Percentiles rank a stretch among this genome's conserved stretches.
Evolutionary conservation across 1,284 basidiomycete species (phyloP).

Genomic region (Ustilago esculenta): DNA sequence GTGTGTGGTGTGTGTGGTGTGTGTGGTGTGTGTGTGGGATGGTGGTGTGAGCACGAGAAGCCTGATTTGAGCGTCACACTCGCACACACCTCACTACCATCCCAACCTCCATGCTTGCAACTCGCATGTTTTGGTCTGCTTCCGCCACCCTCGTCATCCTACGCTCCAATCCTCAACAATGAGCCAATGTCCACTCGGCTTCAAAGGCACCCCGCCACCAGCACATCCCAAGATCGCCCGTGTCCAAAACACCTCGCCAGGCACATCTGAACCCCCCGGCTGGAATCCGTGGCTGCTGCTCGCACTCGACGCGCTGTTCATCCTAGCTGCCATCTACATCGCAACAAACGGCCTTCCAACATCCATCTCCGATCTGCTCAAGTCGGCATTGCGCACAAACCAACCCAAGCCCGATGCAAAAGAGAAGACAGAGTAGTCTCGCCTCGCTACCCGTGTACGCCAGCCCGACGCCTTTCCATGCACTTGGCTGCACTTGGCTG

Average conservation of each 20-base stretch:
- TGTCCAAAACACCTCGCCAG: constrained; percentile 2
- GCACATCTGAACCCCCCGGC: not conserved
- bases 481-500: too few species aligned
- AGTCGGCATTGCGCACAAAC: not conserved
- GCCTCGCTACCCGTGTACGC: too few species aligned
- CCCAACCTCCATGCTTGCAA: not conserved
- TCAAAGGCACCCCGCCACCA: constrained; percentile 49
- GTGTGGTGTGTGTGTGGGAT: too few species aligned
- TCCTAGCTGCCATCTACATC: constrained; percentile 31
- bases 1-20: too few species aligned
- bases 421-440: constrained; percentile 15
- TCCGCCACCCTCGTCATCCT: not conserved
- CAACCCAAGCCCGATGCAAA: constrained; percentile 11
- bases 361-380: constrained; percentile 18
- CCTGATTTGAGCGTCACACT: too few species aligned
- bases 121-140: too few species aligned
- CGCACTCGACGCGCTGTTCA: constrained; percentile 25
- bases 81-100: too few species aligned
- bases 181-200: constrained; percentile 45
- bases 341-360: constrained; percentile 34
- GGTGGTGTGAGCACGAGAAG: too few species aligned
- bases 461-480: too few species aligned
- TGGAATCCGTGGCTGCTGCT: constrained; percentile 45
- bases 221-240: constrained; percentile 45
- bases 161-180: constrained; percentile 3